phyloP scores from a whole-genome alignment of 768 basidiomycete species.

The Xerocomellus chrysenteron region DNA sequence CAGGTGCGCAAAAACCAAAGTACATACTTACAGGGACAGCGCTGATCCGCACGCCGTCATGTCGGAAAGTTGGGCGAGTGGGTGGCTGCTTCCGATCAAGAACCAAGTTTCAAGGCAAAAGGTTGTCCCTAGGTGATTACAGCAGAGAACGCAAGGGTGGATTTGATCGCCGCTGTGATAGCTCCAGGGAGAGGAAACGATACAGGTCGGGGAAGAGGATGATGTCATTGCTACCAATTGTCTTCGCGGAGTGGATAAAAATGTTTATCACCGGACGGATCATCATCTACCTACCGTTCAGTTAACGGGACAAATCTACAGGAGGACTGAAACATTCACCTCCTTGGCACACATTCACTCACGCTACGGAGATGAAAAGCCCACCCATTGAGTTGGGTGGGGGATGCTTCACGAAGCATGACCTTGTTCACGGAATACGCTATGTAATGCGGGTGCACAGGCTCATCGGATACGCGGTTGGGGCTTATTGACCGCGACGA shows the following conservation, averaged over 20 bases:
- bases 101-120: background rate
- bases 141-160: background rate
- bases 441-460: background rate
- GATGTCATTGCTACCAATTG: conserved; percentile 13
- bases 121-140: conserved; percentile 6
- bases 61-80: background rate
- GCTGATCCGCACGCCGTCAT: background rate
- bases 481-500: background rate
- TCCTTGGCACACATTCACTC: background rate
- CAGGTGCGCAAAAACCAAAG: background rate
- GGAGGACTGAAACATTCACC: background rate
- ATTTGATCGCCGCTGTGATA: conserved; percentile 1
- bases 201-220: background rate
- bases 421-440: background rate
- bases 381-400: conserved; percentile 6
- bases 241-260: background rate
- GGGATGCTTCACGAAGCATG: background rate
- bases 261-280: conserved; percentile 15
- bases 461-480: background rate
- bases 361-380: conserved; percentile 14
- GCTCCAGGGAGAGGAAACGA: too few species aligned
- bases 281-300: conserved; percentile 5
- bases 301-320: background rate
- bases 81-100: background rate
- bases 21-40: background rate